These are phyloP conservation scores for Aureoboletus auriporus DNA, from an alignment of 768 basidiomycete genomes.

Conservation along the genomic window DNA sequence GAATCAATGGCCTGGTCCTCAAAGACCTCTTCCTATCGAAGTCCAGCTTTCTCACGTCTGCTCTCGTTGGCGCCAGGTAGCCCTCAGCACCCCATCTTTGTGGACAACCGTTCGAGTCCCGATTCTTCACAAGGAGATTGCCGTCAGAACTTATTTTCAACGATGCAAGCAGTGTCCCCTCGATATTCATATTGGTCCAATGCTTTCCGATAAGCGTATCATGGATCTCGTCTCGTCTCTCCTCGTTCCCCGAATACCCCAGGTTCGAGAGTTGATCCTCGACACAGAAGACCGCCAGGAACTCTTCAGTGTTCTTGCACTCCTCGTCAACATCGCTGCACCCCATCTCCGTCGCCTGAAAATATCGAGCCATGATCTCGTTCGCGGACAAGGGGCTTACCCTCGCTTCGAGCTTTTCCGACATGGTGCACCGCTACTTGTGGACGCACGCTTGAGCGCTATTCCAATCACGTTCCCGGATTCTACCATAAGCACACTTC, in stretches of 20 bases:
- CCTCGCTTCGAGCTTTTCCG: constrained; percentile 31
- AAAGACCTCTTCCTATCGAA: constrained; percentile 29
- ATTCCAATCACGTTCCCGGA: constrained; percentile 30
- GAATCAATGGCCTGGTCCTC: constrained; percentile 22
- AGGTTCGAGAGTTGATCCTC: constrained; percentile 29
- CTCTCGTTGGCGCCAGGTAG: constrained; percentile 32
- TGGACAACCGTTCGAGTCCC: constrained; percentile 33
- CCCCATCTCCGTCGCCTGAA: constrained; percentile 26
- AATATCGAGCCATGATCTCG: constrained; percentile 25
- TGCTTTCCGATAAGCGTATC: constrained; percentile 17
- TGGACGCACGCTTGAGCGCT: constrained; percentile 30
- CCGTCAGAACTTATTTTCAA: constrained; percentile 27
- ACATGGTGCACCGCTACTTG: constrained; percentile 28
- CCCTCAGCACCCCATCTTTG: constrained; percentile 32
- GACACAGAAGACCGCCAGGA: constrained; percentile 31
- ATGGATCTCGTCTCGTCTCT: constrained; percentile 26
- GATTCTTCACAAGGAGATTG: constrained; percentile 26
- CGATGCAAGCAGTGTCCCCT: constrained; percentile 31
- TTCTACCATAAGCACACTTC: constrained; percentile 27
- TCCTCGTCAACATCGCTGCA: constrained; percentile 22
- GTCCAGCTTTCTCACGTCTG: constrained; percentile 36
- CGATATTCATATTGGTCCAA: constrained; percentile 29
- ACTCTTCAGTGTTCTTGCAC: constrained; percentile 18
- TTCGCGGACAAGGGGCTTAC: constrained; percentile 23
- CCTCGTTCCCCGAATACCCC: constrained; percentile 28